Evolutionary conservation across 2,329 filamentous ascomycete species (phyloP), one percentile per base, ranked within the genome.

Genomic region (Neofusicoccum kwambonambiense): DNA sequence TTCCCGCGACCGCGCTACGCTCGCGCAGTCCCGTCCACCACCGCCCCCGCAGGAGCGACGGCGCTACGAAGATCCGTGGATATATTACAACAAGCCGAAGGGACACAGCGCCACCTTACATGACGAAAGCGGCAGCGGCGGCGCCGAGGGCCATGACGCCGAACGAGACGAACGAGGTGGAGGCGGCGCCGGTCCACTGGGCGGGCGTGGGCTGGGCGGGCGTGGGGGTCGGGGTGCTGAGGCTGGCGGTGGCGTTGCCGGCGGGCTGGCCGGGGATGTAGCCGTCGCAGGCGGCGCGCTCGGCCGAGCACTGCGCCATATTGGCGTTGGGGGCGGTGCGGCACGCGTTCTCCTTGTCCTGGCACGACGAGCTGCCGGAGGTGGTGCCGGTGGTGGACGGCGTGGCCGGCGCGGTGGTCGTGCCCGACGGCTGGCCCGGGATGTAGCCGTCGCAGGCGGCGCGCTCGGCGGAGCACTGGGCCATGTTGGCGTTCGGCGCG

Each of bases 171-270:
- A 60, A 60, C 13, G 56, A 60, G 42, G 27, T 47, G 8, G 56
- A 60, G 9, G 41, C 56, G 39, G 56, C 56, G 13, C 56, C 56
- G 41, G 56, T 60, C 56, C 56, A 60, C 56, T 60, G 56, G n/a
- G 56, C 27, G 13, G 56, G 56, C 11, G 56, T 60, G 7, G 56
- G 56, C 41, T 35, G 27, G 17, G 56, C 56, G 9, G 56, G 56
- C 5, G 56, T 60, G 13, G 56, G 56, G 41, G 56, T 57, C 22
- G 52, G 52, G 52, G 1, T 47, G 56, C 41, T 19, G 41, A 60
- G 39, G 41, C 41, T 47, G 41, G 56, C 56, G 42, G 56, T 60
- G 56, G 41, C 41, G 56, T 60, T 58, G 54, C 22, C 47, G 27
- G 22, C n/a, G 56, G 37, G 37, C 39, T 44, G 39, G 41, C 54